Percentiles rank a stretch among this genome's conserved stretches.
phyloP scores from a whole-genome alignment of 345 rosid genomes.

The Salix exigua region DNA sequence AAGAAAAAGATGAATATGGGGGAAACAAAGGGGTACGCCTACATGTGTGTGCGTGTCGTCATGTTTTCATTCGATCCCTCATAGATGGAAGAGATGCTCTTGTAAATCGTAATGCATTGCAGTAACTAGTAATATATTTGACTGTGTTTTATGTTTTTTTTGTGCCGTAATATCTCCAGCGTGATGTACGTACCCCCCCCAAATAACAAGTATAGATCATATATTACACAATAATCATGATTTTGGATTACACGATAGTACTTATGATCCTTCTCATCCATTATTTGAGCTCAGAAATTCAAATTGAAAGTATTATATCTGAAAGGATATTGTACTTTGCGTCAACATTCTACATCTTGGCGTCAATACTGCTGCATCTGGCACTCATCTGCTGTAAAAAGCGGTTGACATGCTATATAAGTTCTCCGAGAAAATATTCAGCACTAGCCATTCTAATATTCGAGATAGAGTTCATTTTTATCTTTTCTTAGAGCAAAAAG shows the following conservation, averaged over 20 bases:
- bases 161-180: too few relatives aligned
- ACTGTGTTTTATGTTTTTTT: too few relatives aligned
- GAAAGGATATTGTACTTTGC: too few relatives aligned
- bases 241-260: too few relatives aligned
- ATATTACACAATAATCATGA: too few relatives aligned
- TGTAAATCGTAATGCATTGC: background rate
- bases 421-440: background rate
- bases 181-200: too few relatives aligned
- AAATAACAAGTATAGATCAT: too few relatives aligned
- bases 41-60: too few relatives aligned
- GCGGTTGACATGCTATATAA: background rate
- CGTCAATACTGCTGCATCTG: background rate
- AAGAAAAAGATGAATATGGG: conserved; percentile 7
- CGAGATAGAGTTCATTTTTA: background rate
- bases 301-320: background rate
- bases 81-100: background rate
- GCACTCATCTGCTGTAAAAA: too few relatives aligned
- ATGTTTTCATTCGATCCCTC: background rate
- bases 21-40: conserved; percentile 1
- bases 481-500: background rate
- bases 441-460: background rate
- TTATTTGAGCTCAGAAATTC: background rate
- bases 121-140: too few relatives aligned
- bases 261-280: background rate
- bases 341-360: background rate